Evolutionary conservation across 306 rosid species (phyloP).

Genomic region (Cucumis sativus): DNA sequence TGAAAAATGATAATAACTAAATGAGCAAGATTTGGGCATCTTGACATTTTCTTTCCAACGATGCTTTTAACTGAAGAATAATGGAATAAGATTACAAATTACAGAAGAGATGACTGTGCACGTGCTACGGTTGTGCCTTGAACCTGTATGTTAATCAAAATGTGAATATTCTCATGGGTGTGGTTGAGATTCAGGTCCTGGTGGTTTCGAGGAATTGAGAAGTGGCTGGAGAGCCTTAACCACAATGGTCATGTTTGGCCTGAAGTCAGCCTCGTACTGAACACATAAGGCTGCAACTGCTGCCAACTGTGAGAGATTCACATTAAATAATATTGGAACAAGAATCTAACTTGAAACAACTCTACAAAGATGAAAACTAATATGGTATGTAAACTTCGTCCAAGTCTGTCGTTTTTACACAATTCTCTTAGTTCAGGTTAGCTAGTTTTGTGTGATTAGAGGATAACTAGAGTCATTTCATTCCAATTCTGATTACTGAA

Average conservation of each 20-base stretch:
- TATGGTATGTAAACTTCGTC: background rate
- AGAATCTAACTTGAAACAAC: background rate
- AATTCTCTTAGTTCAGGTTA: background rate
- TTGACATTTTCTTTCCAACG: background rate
- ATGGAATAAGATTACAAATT: slow-evolving; percentile 16
- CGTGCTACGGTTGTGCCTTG: background rate
- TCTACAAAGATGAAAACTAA: background rate
- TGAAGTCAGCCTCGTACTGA: slow-evolving; percentile 93
- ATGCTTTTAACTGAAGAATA: background rate
- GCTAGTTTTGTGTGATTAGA: background rate
- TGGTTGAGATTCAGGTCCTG: slow-evolving; percentile 50
- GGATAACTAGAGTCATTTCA: background rate
- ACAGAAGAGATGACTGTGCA: slow-evolving; percentile 2
- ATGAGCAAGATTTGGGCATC: slow-evolving; percentile 6
- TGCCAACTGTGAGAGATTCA: slow-evolving; percentile 54
- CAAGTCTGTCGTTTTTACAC: background rate
- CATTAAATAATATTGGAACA: background rate
- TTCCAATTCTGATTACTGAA: background rate
- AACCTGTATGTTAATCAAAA: slow-evolving; percentile 5
- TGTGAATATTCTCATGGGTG: slow-evolving; percentile 21
- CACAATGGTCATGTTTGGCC: slow-evolving; percentile 97
- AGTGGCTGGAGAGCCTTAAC: slow-evolving; percentile 97
- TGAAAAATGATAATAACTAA: background rate
- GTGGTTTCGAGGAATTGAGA: slow-evolving; percentile 67
- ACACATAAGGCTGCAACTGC: slow-evolving; percentile 99